Base-by-base conservation (phyloP, 208 protist genomes). In the Leishmania tarentolae region DNA sequence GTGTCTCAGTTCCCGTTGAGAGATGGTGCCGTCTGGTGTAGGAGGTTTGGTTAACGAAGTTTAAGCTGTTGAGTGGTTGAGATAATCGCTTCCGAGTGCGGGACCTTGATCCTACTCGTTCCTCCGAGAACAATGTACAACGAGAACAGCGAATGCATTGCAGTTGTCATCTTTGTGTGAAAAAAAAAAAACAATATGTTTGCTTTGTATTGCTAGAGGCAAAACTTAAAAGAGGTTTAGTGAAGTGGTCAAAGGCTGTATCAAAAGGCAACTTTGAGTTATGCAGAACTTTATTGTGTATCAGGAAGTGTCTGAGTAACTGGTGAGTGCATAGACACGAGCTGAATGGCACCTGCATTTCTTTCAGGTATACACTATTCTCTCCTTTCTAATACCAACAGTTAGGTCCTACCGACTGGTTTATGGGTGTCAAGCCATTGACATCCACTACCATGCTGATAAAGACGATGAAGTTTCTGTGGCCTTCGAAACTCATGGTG, bases 271-370 rank as follows among this genome's bases (percentile, higher is more conserved):
- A 79, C 69, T 70, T 81, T 2, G 73, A 75, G 72, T 85, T 85
- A 40, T 82, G 69, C 3, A 56, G 47, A 40, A 83, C 83, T 37
- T 24, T 50, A 21, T 83, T 46, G 6, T 79, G 52, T 24, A 85
- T 84, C 1, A 74, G 28, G 37, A 85, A 76, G 15, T 71, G 81
- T n/a, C 47, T 76, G 46, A 80, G 80, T 37, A 83, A 2, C 78
- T 0, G 53, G 57, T 85, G 80, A 0, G 80, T 47, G 11, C 40
- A 84, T 40, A 57, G 75, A 80, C 46, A 81, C 76, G 13, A 75
- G 75, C 65, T 85, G 78, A 37, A 87, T 83, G 15, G 84, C 31
- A 40, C 80, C 80, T 24, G 78, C 78, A 46, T 87, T 87, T n/a
- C 80, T 79, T 78, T 69, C 77, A 85, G 19, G 75, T 87, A 59